Evolutionary conservation across 202 grass and related monocot genomes (phyloP), one percentile per base, ranked within the genome.

Genomic region (Sporobolus alterniflorus): DNA sequence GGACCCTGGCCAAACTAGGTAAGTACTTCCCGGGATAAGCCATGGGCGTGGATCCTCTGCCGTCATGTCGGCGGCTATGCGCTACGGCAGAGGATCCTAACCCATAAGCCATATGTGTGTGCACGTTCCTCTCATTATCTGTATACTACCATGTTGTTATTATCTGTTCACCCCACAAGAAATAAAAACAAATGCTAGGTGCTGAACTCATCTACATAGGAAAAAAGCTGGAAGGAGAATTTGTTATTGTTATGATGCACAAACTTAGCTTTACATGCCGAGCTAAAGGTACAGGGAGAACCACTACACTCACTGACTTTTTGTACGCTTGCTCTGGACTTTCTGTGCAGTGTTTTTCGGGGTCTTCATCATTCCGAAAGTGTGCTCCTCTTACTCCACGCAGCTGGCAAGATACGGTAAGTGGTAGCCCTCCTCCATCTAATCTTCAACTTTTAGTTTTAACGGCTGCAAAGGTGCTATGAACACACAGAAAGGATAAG

Each of bases 391-490:
- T 76, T 96, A 96, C 77, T 96, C 97, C 65, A 87, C 81, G 69
- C 93, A 96, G 80, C 75, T 96, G 76, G 91, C 91, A 69, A 90
- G 89, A 92, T 96, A 94, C 64, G 96, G 96, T 96, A 81, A 76
- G 84, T 75, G 51, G 29, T 81, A 88, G 29, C 63, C 68, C 33
- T 43, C 57, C 44, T 43, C 57, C 44, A 18, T 71, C 65, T 72
- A 39, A 32, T 40, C 44, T 25, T 24, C 48, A 33, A 29, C 74
- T 25, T 66, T 56, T 18, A 39, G 24, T 2, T 17, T 11, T 30
- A 30, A 22, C 47, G 32, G 11, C 28, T 17, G 28, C 14, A 32
- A 56, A 57, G 43, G 29, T 30, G n/a, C 50, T 18, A 72, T 5
- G 2, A 75, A 70, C 18, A 59, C 17, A 32, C 17, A 66, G 29